Conservation (phyloP, 1,139 yeast genomes). For the Sugiyamaella grinbergsii region DNA sequence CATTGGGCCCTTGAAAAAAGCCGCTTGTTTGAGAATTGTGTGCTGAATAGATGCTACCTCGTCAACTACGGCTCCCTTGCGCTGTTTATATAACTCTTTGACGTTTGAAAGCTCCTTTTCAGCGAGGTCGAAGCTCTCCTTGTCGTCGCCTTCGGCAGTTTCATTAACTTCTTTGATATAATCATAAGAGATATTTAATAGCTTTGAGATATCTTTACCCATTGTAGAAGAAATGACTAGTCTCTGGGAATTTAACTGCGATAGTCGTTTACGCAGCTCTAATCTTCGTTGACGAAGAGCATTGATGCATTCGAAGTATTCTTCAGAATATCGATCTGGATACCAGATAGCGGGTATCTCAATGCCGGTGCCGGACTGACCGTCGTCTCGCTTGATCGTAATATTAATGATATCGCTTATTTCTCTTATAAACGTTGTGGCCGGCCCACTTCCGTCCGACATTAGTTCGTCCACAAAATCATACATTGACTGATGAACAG, state of each 20-base stretch:
- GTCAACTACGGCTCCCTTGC: slow-evolving; percentile 17
- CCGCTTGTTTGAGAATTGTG: slow-evolving; percentile 17
- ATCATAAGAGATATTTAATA: slow-evolving; percentile 39
- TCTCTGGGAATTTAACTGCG: slow-evolving; percentile 26
- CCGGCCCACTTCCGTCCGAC: slow-evolving; percentile 24
- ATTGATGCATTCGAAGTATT: slow-evolving; percentile 34
- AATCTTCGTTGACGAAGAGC: slow-evolving; percentile 35
- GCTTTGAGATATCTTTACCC: slow-evolving; percentile 44
- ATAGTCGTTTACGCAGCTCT: slow-evolving; percentile 14
- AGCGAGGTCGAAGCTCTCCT: slow-evolving; percentile 12
- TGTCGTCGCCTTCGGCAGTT: slow-evolving; percentile 11
- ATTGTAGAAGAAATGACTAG: slow-evolving; percentile 28
- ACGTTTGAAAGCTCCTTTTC: slow-evolving; percentile 23
- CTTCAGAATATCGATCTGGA: slow-evolving; percentile 50
- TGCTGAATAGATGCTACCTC: slow-evolving; percentile 21
- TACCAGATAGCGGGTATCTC: slow-evolving; percentile 45
- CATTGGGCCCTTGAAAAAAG: slow-evolving; percentile 26
- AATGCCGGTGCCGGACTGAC: slow-evolving; percentile 42
- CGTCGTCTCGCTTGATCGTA: slow-evolving; percentile 44
- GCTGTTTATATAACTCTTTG: slow-evolving; percentile 19
- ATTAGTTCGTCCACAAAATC: slow-evolving; percentile 37
- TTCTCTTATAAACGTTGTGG: slow-evolving; percentile 10
- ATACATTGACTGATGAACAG: slow-evolving; percentile 31
- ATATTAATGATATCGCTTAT: slow-evolving; percentile 48
- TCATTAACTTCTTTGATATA: slow-evolving; percentile 32